Evolutionary conservation across 768 basidiomycete species (phyloP), one percentile per base, ranked within the genome.

Genomic region (Neoboletus subvelutipes): DNA sequence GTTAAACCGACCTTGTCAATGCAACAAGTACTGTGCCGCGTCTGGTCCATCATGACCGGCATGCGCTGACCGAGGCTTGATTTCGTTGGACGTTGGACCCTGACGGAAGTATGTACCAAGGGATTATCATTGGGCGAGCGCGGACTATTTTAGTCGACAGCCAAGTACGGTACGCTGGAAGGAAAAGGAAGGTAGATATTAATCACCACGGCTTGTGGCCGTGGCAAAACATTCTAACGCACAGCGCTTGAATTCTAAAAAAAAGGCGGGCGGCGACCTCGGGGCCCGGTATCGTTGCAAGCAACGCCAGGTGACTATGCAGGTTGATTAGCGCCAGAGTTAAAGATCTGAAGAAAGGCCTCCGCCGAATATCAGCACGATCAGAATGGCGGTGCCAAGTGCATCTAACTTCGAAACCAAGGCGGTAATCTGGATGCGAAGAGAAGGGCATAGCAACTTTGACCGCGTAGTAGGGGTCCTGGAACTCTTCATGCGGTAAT

Each of bases 351-450:
- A n/a, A 39, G 34, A 54, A 18, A 18, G 5, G 6, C 13, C 15
- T 9, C 20, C 8, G 3, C 17, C 20, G 9, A 17, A 4, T 17
- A 54, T 28, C 37, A 31, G 11, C 36, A 31, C 29, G 18, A 54
- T 55, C 52, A 55, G 1, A 54, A 33, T 55, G 31, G 54, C 54
- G 24, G 53, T 52, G 15, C 5, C 13, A 11, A 28, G 52, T 50
- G 24, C 13, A n/a, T 52, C 51, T 10, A 15, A 26, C 22, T 34
- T 5, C 28, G 9, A 18, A 10, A 17, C 20, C 12, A 28, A 52
- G 53, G 28, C 17, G 18, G 22, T 33, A 11, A 2, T 5, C 18
- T 10, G 18, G 24, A 39, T 40, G 28, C 36, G 18, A 26, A 24
- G 13, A 24, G 24, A 24, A n/a, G 29, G 9, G 8, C 3, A 13